Percentiles rank a stretch among this genome's conserved stretches.
Conservation (phyloP, 2,329 filamentous ascomycete genomes). For the Alternaria consortialis region DNA sequence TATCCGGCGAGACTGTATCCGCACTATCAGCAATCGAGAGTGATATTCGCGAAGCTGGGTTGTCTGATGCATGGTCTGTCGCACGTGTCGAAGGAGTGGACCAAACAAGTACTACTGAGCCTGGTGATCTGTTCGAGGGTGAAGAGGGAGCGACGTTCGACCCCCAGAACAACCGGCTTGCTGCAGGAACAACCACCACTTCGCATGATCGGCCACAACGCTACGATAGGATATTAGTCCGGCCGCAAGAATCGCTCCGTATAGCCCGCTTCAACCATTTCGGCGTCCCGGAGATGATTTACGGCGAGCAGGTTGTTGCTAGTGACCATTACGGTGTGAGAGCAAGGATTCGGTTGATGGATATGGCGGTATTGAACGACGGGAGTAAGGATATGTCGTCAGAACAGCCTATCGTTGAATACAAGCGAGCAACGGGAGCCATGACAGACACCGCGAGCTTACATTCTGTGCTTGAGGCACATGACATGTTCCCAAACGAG, state of each 20-base stretch:
- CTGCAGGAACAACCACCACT: constrained; percentile 62
- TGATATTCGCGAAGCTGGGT: constrained; percentile 56
- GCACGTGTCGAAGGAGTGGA: constrained; percentile 58
- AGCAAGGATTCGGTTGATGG: constrained; percentile 46
- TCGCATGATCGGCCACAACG: constrained; percentile 69
- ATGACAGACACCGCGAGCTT: constrained; percentile 24
- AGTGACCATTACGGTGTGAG: constrained; percentile 66
- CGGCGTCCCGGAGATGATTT: constrained; percentile 54
- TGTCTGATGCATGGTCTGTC: constrained; percentile 64
- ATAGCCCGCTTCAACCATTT: constrained; percentile 66
- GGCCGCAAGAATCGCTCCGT: constrained; percentile 52
- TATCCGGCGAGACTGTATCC: constrained; percentile 60
- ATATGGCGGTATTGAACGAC: not conserved
- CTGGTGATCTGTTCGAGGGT: constrained; percentile 60
- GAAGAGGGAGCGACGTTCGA: constrained; percentile 73
- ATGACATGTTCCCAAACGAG: constrained; percentile 57
- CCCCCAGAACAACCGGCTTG: constrained; percentile 65
- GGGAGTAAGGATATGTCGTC: constrained; percentile 9
- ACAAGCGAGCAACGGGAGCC: constrained; percentile 17
- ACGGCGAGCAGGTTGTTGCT: constrained; percentile 30
- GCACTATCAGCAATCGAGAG: constrained; percentile 59
- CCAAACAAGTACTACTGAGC: constrained; percentile 37
- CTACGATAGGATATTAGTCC: constrained; percentile 70
- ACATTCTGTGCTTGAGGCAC: constrained; percentile 20
- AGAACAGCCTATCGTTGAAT: constrained; percentile 17